A percentile compares a stretch with the other conserved stretches of the same genome.
These are phyloP conservation scores for Rhododendron ovatum DNA, from an alignment of 148 eudicot species.

Conservation along the genomic window DNA sequence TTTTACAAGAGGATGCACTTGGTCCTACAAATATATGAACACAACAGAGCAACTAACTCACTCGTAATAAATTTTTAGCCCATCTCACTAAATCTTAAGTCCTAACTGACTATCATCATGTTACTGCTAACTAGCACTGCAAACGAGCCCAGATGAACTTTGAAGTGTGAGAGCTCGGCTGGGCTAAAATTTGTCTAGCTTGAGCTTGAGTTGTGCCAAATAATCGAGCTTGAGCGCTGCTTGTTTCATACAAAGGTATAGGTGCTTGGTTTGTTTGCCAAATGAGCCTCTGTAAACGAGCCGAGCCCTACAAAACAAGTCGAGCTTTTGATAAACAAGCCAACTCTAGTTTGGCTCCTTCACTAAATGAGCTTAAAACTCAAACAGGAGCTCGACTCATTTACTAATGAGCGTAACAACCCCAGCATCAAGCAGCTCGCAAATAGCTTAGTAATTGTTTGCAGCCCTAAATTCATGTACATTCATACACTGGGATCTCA, in stretches of 20 bases:
- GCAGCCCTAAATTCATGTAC: neutral
- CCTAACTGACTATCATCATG: neutral
- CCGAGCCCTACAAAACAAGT: too few species aligned
- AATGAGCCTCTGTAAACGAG: neutral
- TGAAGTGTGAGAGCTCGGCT: neutral
- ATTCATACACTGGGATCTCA: too few species aligned
- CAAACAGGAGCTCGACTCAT: neutral
- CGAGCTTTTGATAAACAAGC: too few species aligned
- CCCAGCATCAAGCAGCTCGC: neutral
- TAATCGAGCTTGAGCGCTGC: neutral
- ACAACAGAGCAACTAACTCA: neutral
- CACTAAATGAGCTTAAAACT: neutral
- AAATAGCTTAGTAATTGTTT: too few species aligned
- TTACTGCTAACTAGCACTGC: neutral
- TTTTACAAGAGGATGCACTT: neutral
- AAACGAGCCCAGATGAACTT: neutral
- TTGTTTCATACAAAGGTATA: neutral
- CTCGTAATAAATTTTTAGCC: neutral
- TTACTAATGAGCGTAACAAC: too few species aligned
- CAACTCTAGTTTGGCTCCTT: too few species aligned
- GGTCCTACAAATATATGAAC: neutral
- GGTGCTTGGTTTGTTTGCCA: neutral
- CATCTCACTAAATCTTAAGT: neutral
- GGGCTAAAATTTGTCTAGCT: neutral
- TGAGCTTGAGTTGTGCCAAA: neutral